Percentiles rank a stretch among this genome's conserved stretches.
Evolutionary conservation across 345 rosid species (phyloP).

Genomic region (Eucalyptus regnans): DNA sequence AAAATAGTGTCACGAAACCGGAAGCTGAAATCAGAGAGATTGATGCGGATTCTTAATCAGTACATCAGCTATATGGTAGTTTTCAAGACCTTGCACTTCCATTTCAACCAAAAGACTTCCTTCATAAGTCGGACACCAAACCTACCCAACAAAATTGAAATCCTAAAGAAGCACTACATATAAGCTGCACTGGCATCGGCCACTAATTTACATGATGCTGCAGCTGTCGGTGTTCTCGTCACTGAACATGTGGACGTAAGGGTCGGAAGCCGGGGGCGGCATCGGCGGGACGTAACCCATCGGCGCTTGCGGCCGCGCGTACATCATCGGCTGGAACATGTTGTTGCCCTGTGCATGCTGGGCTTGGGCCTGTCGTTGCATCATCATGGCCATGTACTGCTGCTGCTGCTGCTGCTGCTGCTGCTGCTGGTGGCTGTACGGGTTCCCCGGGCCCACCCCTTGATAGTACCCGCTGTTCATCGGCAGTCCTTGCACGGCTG

Average conservation of each 20-base stretch:
- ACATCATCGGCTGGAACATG: constrained; percentile 88
- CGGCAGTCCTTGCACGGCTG: constrained; percentile 74
- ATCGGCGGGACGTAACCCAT: constrained; percentile 51
- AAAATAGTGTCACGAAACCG: too few species aligned
- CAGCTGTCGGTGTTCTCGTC: constrained; percentile 90
- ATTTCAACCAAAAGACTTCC: background rate
- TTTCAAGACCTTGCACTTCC: background rate
- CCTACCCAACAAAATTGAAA: background rate
- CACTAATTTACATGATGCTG: constrained; percentile 58
- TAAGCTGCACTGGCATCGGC: background rate
- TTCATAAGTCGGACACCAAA: background rate
- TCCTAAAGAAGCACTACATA: background rate
- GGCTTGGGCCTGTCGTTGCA: constrained; percentile 18
- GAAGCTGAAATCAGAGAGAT: background rate
- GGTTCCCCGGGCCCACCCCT: constrained; percentile 39
- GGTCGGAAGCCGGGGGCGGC: constrained; percentile 36
- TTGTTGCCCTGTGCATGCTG: constrained; percentile 27
- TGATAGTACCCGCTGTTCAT: constrained; percentile 45
- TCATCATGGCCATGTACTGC: constrained; percentile 61
- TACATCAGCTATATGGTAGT: background rate
- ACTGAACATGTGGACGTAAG: constrained; percentile 60
- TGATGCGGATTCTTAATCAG: background rate
- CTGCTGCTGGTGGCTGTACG: constrained; percentile 34
- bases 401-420: constrained; percentile 7
- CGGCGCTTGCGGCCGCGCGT: constrained; percentile 47